Percentiles rank a stretch among this genome's conserved stretches.
Evolutionary conservation across 306 rosid species (phyloP).

Genomic region (Cucurbita argyrosperma): DNA sequence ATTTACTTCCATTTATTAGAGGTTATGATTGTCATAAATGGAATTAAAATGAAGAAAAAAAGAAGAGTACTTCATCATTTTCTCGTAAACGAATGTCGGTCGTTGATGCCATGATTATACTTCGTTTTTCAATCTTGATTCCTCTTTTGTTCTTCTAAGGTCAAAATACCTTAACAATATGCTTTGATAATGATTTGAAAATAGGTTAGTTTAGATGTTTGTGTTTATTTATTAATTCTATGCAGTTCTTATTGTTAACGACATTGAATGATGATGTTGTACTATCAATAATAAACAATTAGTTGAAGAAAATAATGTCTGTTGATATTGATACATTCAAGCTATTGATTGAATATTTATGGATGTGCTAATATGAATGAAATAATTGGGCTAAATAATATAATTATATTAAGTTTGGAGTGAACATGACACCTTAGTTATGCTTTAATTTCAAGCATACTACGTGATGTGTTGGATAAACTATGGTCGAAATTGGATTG

Average conservation of each 20-base stretch:
- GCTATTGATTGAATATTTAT: background rate
- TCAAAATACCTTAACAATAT: background rate
- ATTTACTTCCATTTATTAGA: slow-evolving; percentile 14
- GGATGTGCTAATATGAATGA: background rate
- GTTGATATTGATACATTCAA: background rate
- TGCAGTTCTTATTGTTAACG: background rate
- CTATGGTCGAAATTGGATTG: background rate
- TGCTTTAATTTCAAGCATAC: background rate
- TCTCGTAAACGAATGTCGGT: background rate
- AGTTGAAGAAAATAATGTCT: background rate
- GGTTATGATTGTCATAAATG: slow-evolving; percentile 9
- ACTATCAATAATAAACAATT: background rate
- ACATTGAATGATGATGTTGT: background rate
- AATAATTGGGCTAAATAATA: background rate
- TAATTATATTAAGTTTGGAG: background rate
- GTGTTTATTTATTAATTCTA: background rate
- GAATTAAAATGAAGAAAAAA: slow-evolving; percentile 7
- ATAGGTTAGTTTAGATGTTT: background rate
- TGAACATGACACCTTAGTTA: background rate
- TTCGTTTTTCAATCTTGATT: background rate
- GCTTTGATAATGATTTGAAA: background rate
- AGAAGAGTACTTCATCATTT: slow-evolving; percentile 1
- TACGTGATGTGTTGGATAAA: background rate
- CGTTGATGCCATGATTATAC: background rate
- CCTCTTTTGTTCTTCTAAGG: background rate